Evolutionary conservation across 352 stramenopile genomes (phyloP).

Genomic region (Globisporangium echinulatum): DNA sequence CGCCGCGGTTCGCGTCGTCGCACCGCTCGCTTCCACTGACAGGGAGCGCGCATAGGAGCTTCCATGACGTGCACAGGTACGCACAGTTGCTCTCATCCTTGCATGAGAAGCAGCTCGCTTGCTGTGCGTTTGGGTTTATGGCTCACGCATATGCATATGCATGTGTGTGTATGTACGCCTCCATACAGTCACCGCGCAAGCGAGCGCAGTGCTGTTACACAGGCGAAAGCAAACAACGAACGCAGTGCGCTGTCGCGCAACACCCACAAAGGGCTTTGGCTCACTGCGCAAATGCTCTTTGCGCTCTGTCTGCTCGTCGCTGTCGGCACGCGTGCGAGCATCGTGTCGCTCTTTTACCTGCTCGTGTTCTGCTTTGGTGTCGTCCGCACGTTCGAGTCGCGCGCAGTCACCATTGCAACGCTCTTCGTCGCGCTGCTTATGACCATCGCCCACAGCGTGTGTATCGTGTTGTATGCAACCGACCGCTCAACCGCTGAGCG

Average conservation of each 20-base stretch:
- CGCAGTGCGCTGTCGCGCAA: constrained; percentile 14
- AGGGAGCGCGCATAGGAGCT: constrained; percentile 7
- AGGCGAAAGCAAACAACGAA: neutral
- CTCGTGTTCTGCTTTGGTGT: constrained; percentile 58
- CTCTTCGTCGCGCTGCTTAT: constrained; percentile 38
- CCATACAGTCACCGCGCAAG: constrained; percentile 4
- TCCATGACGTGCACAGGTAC: constrained; percentile 10
- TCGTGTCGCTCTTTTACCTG: constrained; percentile 66
- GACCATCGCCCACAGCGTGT: constrained; percentile 36
- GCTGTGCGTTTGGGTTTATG: neutral
- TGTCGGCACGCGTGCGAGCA: constrained; percentile 39
- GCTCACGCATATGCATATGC: neutral
- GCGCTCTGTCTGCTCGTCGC: constrained; percentile 46
- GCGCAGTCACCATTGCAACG: constrained; percentile 30
- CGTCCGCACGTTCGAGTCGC: constrained; percentile 59
- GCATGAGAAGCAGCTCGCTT: neutral
- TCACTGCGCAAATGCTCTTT: constrained; percentile 27
- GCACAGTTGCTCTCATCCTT: neutral
- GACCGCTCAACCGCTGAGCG: constrained; percentile 6
- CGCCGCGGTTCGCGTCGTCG: constrained; percentile 12
- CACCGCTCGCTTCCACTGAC: constrained; percentile 6
- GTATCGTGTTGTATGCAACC: constrained; percentile 18
- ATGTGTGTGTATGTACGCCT: neutral
- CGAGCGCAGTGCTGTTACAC: neutral
- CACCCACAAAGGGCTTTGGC: constrained; percentile 17